phyloP scores from a whole-genome alignment of 495 filamentous ascomycete species.

The Tuber melanosporum region DNA sequence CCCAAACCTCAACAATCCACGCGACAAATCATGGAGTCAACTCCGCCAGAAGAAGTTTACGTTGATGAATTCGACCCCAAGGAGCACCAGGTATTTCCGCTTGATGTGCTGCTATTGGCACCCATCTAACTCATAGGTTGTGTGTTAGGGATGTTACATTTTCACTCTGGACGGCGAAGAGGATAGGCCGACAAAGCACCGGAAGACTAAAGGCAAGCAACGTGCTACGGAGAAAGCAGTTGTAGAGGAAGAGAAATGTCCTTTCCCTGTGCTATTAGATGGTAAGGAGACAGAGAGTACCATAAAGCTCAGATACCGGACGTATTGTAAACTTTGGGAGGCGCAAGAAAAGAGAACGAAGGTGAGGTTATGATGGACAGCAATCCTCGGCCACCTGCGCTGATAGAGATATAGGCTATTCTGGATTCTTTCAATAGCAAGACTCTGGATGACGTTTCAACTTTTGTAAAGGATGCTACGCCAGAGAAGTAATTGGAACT shows the following conservation, averaged over 20 bases:
- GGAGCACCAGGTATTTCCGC: conserved; percentile 49
- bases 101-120: conserved; percentile 12
- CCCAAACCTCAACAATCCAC: conserved; percentile 13
- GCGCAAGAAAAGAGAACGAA: conserved; percentile 61
- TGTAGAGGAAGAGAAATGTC: conserved; percentile 34
- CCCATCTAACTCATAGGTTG: conserved; percentile 13
- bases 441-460: conserved; percentile 57
- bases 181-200: conserved; percentile 58
- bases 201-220: conserved; percentile 42
- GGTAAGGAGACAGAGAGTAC: conserved; percentile 54
- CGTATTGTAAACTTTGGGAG: conserved; percentile 63
- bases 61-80: conserved; percentile 41
- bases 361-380: conserved; percentile 45
- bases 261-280: conserved; percentile 58
- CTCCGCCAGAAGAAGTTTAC: conserved; percentile 25
- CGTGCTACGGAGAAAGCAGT: conserved; percentile 45
- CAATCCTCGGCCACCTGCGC: not conserved
- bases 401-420: conserved; percentile 46
- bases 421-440: conserved; percentile 57
- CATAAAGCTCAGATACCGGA: conserved; percentile 52
- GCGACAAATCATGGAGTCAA: conserved; percentile 22
- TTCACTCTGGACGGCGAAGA: conserved; percentile 52
- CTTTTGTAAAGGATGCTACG: conserved; percentile 57
- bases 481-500: conserved; percentile 44
- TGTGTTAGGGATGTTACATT: conserved; percentile 60